A percentile compares a stretch with the other conserved stretches of the same genome.
Evolutionary conservation across 306 rosid species (phyloP).

Genomic region (Corylus americana): DNA sequence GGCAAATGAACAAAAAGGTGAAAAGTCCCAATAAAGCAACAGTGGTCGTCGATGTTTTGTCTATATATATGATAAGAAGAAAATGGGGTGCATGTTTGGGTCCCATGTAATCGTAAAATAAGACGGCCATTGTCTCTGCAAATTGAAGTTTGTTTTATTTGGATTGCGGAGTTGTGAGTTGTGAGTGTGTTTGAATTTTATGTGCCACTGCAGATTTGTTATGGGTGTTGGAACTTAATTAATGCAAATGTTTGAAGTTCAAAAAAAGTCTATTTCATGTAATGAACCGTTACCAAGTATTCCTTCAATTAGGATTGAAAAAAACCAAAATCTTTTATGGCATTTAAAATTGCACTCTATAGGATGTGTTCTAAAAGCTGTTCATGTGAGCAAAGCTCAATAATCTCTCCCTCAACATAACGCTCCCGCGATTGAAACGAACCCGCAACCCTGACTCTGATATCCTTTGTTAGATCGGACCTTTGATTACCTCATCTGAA

Average conservation of each 20-base stretch:
- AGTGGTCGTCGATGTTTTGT: background rate
- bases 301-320: no score
- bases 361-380: no score
- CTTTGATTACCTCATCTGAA: no score
- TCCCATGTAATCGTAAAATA: background rate
- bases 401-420: no score
- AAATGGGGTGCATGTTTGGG: background rate
- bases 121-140: background rate
- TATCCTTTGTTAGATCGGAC: no score
- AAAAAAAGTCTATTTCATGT: background rate
- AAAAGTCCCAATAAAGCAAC: background rate
- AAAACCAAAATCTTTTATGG: no score
- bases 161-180: background rate
- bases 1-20: constrained; percentile 26
- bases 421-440: no score
- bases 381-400: no score
- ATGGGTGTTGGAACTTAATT: background rate
- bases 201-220: background rate
- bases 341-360: no score
- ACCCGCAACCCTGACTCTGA: no score
- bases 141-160: background rate
- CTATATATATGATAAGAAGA: background rate
- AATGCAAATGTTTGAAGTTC: background rate
- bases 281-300: no score
- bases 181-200: background rate